phyloP scores from a whole-genome alignment of 768 basidiomycete species.

The Ramaria rubella region DNA sequence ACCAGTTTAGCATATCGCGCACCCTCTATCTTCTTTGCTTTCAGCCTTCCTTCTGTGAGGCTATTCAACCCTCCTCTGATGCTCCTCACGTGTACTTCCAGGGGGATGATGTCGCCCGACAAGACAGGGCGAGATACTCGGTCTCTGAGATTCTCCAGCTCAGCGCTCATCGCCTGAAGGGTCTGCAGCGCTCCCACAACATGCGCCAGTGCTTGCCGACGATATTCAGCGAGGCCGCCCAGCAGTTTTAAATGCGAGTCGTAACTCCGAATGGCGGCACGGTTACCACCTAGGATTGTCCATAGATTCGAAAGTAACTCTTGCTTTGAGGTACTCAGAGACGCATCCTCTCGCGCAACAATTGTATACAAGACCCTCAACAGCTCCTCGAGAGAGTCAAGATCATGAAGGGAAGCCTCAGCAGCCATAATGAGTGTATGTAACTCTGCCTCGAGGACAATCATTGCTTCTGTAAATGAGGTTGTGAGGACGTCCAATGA shows the following conservation, averaged over 20 bases:
- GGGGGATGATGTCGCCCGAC: conserved; percentile 46
- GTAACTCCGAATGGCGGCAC: conserved; percentile 39
- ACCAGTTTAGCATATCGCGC: not conserved
- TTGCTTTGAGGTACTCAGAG: conserved; percentile 37
- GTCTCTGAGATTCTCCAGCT: conserved; percentile 72
- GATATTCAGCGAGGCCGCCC: conserved; percentile 47
- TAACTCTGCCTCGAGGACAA: conserved; percentile 45
- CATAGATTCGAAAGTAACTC: conserved; percentile 62
- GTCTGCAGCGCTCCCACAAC: conserved; percentile 61
- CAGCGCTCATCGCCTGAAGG: conserved; percentile 56
- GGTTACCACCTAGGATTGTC: conserved; percentile 64
- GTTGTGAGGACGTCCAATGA: conserved; percentile 39
- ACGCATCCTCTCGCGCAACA: conserved; percentile 49
- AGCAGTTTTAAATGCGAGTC: conserved; percentile 49
- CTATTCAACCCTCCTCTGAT: conserved; percentile 58
- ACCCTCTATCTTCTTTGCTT: conserved; percentile 25
- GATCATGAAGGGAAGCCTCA: conserved; percentile 45
- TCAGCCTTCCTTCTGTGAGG: conserved; percentile 50
- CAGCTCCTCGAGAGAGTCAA: conserved; percentile 57
- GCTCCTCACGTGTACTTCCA: conserved; percentile 71
- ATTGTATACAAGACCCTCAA: conserved; percentile 52
- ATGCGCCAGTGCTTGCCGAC: conserved; percentile 55
- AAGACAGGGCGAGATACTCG: conserved; percentile 64
- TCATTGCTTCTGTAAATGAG: conserved; percentile 60
- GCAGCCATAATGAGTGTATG: conserved; percentile 61